phyloP scores from a whole-genome alignment of 768 basidiomycete species.

The Mycena kentingensis region DNA sequence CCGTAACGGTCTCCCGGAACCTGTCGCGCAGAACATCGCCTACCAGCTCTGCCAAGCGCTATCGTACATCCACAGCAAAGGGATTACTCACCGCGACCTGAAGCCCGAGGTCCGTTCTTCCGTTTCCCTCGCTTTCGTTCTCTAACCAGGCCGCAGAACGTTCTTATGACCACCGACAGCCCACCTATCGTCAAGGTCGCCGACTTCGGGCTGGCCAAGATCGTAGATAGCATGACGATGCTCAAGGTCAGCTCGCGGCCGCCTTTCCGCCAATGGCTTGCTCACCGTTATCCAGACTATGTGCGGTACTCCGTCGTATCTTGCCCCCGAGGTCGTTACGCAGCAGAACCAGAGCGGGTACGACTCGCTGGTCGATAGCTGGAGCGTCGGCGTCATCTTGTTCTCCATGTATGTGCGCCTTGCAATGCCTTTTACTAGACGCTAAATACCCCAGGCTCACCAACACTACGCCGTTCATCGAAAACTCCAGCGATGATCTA shows the following conservation, averaged over 20 bases:
- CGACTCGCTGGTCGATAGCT: conserved; percentile 88
- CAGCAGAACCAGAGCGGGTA: conserved; percentile 72
- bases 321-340: conserved; percentile 88
- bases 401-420: conserved; percentile 74
- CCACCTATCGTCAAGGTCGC: conserved; percentile 86
- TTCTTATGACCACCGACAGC: conserved; percentile 71
- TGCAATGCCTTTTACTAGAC: conserved; percentile 14
- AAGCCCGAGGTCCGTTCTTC: conserved; percentile 71
- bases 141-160: conserved; percentile 54
- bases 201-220: conserved; percentile 95
- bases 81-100: conserved; percentile 90
- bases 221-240: conserved; percentile 79
- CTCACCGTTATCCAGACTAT: conserved; percentile 59
- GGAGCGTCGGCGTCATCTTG: conserved; percentile 94
- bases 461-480: conserved; percentile 77
- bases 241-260: conserved; percentile 54
- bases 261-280: background rate
- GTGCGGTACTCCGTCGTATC: conserved; percentile 95
- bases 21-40: conserved; percentile 66
- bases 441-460: conserved; percentile 56
- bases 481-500: conserved; percentile 59
- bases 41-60: conserved; percentile 83
- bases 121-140: conserved; percentile 8
- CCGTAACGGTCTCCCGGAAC: conserved; percentile 57
- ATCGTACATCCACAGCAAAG: conserved; percentile 71